These are phyloP conservation scores for Beauveria rudraprayagi DNA, from an alignment of 2,329 filamentous ascomycete species.

Conservation along the genomic window DNA sequence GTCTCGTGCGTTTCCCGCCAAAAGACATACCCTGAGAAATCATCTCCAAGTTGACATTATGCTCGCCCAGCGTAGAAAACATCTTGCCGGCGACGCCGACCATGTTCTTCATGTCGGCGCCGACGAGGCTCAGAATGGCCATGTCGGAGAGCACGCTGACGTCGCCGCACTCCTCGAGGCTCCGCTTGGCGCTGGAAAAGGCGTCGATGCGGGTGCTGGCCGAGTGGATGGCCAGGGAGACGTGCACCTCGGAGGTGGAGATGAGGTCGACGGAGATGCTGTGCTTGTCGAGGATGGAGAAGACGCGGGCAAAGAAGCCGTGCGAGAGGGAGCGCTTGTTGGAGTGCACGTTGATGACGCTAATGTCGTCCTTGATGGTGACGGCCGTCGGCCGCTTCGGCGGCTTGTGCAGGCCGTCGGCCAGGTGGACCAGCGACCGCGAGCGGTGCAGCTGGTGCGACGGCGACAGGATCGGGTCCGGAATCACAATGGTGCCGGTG, in stretches of 20 bases:
- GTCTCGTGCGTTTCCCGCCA: background rate
- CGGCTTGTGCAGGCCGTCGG: constrained; percentile 39
- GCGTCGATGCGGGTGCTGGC: constrained; percentile 56
- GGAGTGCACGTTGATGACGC: constrained; percentile 95
- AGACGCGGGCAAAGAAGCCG: constrained; percentile 91
- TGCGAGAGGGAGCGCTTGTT: constrained; percentile 95
- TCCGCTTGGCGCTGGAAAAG: constrained; percentile 59
- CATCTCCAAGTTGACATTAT: constrained; percentile 98
- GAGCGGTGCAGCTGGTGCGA: constrained; percentile 51
- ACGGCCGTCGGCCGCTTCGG: constrained; percentile 79
- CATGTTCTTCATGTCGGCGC: constrained; percentile 97
- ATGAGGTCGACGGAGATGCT: constrained; percentile 91
- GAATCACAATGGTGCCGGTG: constrained; percentile 73
- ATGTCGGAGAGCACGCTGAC: constrained; percentile 87
- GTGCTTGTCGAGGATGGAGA: constrained; percentile 80
- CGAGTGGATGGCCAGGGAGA: constrained; percentile 91
- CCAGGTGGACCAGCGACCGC: constrained; percentile 16
- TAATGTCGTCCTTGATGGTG: constrained; percentile 94
- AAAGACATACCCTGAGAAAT: constrained; percentile 77
- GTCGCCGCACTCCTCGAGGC: constrained; percentile 73
- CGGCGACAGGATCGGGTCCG: constrained; percentile 53
- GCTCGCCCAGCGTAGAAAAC: constrained; percentile 89
- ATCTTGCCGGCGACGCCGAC: constrained; percentile 85
- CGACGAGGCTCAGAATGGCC: constrained; percentile 92
- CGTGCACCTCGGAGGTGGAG: constrained; percentile 92